These are phyloP conservation scores for Trametes hirsuta DNA, from an alignment of 1,284 basidiomycete species.

Conservation along the genomic window DNA sequence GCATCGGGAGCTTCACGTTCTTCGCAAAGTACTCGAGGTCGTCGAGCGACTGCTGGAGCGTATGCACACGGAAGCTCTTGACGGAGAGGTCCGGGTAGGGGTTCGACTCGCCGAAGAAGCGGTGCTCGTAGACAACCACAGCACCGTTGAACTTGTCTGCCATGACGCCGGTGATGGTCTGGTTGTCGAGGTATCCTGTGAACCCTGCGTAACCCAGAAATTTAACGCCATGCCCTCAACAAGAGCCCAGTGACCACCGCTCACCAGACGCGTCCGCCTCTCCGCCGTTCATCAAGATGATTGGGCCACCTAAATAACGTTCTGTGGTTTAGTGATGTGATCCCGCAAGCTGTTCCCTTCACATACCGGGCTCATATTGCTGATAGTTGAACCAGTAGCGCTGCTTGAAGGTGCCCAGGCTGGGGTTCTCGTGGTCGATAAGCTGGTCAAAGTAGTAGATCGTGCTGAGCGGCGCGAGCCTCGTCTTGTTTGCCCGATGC, in stretches of 20 bases:
- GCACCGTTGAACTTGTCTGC: conserved; percentile 69
- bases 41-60: conserved; percentile 71
- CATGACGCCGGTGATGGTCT: conserved; percentile 64
- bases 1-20: conserved; percentile 68
- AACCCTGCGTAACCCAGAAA: conserved; percentile 41
- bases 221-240: background rate
- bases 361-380: conserved; percentile 57
- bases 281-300: conserved; percentile 59
- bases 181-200: conserved; percentile 60
- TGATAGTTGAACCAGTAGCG: conserved; percentile 70
- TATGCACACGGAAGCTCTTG: conserved; percentile 60
- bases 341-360: background rate
- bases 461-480: conserved; percentile 33
- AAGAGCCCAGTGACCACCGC: background rate
- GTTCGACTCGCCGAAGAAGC: conserved; percentile 56
- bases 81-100: conserved; percentile 64
- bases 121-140: conserved; percentile 61
- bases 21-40: conserved; percentile 72
- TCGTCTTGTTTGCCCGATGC: conserved; percentile 19
- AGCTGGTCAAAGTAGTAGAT: conserved; percentile 70
- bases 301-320: conserved; percentile 57
- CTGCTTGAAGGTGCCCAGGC: conserved; percentile 71
- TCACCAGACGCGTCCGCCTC: conserved; percentile 48
- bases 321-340: background rate
- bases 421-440: conserved; percentile 70